Evolutionary conservation across 2,329 filamentous ascomycete genomes (phyloP), one percentile per base, ranked within the genome.

Genomic region (Penicillium sp.): DNA sequence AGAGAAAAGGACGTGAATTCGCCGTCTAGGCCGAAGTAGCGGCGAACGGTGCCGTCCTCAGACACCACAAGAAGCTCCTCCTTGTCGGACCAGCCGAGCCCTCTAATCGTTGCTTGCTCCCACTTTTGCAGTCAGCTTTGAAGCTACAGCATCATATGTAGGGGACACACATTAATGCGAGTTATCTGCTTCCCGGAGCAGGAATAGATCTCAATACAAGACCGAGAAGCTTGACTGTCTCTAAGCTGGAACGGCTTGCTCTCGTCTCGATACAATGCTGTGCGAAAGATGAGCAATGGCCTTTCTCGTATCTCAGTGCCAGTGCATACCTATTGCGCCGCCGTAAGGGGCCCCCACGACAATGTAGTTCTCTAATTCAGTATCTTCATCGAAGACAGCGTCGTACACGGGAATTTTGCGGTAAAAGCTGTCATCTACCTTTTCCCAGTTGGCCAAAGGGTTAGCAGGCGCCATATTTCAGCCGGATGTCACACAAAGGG

Each of bases 1-100:
- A 98, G 76, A 1, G 88, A 90, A 68, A 97, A 98, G 49, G 95
- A 90, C 12, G 85, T 88, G 65, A 98, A 98, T 65, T 97, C 91
- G 53, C 86, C 88, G 66, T 95, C 87, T n/a, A 98, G 74, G 62
- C 93, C 88, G 66, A 90, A 83, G 64, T 90, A 96, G 67, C 89
- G 93, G 51, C 90, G 80, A 38, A 97, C 91, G 1, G 84, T 91
- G 25, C 93, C 93, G 63, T 98, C 91, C 45, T 86, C 81, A 8
- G 90, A 88, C 44, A 97, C 83, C 0, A 96, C 86, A 4, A 98
- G 75, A 40, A 98, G 78, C 65, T 87, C 86, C 75, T 98, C 93
- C 56, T 96, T 89, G 62, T 95, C 91, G 18, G 90, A 95, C 93
- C 93, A 98, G 32, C 93, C 93, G 18, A 98, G 77, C 2, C 88